A percentile compares a stretch with the other conserved stretches of the same genome.
phyloP scores from a whole-genome alignment of 106 monocot genomes.

The Apostasia ramifera region DNA sequence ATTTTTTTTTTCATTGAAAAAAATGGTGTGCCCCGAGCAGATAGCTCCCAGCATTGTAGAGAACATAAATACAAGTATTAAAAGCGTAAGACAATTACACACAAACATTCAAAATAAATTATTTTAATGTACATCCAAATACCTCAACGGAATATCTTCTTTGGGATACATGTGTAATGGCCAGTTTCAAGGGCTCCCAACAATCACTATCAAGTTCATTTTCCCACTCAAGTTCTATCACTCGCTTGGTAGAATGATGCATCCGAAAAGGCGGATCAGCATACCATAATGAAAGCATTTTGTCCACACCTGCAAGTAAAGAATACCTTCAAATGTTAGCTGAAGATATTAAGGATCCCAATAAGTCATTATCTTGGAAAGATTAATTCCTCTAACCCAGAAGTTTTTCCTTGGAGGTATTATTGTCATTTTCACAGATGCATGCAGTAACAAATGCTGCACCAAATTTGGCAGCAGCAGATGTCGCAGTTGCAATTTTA shows the following conservation, averaged over 20 bases:
- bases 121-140: not conserved
- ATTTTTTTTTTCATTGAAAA: too few species aligned
- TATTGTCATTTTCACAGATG: slow-evolving; percentile 59
- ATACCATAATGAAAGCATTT: slow-evolving; percentile 66
- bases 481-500: slow-evolving; percentile 17
- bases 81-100: not conserved
- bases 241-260: slow-evolving; percentile 72
- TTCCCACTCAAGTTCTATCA: slow-evolving; percentile 87
- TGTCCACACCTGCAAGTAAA: slow-evolving; percentile 37
- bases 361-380: not conserved
- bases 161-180: slow-evolving; percentile 37
- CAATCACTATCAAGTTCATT: slow-evolving; percentile 40
- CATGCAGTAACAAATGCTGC: slow-evolving; percentile 77
- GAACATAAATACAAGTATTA: too few species aligned
- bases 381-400: slow-evolving; percentile 26
- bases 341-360: too few species aligned
- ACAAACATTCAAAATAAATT: not conserved
- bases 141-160: slow-evolving; percentile 78
- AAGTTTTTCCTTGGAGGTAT: slow-evolving; percentile 27
- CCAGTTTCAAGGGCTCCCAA: slow-evolving; percentile 44
- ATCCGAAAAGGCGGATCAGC: slow-evolving; percentile 83
- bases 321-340: not conserved
- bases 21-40: too few species aligned
- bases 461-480: slow-evolving; percentile 35
- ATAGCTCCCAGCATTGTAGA: too few species aligned